Evolutionary conservation across 2,329 filamentous ascomycete species (phyloP), one percentile per base, ranked within the genome.

Genomic region (Verticillium albo-atrum): DNA sequence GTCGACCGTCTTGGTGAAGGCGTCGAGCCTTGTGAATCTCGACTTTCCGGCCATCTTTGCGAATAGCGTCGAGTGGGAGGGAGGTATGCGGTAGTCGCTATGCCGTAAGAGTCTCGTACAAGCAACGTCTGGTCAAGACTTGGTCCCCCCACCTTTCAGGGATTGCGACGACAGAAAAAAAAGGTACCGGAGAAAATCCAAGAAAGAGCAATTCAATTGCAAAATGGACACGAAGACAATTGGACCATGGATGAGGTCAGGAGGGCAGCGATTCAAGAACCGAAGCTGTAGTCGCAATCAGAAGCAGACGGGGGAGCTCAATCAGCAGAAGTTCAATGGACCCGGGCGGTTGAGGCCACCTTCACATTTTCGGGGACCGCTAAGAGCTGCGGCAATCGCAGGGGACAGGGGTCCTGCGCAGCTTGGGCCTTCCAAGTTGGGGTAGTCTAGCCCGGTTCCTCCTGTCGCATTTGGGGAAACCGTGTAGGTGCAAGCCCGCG

Each of bases 1-100:
- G 75, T 99, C 95, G 68, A 99, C 95, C 14, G 95, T 99, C 79
- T 99, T 99, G 56, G 94, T 97, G 75, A 99, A 99, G 82, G 95
- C 95, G 77, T 99, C 95, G 65, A 99, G 91, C 85, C 89, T 89
- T 61, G 91, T 97, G 74, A 99, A 97, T 75, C 95, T 89, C 68
- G 92, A 96, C 81, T 96, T 97, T 71, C 89, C 79, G 66, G 93
- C 82, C 95, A 98, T 98, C 55, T 65, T 71, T 30, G 6, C 26
- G 26, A 17, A 17, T 15, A 5, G 4, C 9, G 25, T 53, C 51
- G 12, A 17, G 14, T 6, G 26, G 52, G 55, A 58, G 51, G 52
- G 55, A 58, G 51, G 3, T n/a, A 15, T 23, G n/a, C 25, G 42
- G 42, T 50, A 4, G 42, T 50, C 42, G 42, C n/a, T 50, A 14